Evolutionary conservation across 23 red algal species (phyloP).

Genomic region (Gracilaria domingensis): DNA sequence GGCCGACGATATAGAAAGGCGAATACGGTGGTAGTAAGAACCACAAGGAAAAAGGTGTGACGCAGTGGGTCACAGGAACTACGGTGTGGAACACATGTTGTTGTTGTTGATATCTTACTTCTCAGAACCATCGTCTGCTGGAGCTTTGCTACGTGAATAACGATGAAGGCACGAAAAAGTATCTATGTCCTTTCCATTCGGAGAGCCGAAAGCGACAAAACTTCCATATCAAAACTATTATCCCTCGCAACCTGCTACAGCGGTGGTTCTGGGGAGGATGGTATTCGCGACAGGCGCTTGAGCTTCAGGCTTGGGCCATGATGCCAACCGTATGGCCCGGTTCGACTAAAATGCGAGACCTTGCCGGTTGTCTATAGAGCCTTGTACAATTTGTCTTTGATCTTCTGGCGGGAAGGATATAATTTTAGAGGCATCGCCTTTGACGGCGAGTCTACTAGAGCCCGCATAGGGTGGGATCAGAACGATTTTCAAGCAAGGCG

Average conservation of each 20-base stretch:
- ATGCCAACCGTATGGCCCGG: too few relatives aligned
- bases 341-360: too few relatives aligned
- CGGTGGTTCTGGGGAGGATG: too few relatives aligned
- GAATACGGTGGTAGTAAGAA: not conserved
- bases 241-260: not conserved
- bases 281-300: not conserved
- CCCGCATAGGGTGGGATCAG: too few relatives aligned
- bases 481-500: too few relatives aligned
- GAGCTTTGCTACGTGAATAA: not conserved
- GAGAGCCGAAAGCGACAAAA: not conserved
- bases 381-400: too few relatives aligned
- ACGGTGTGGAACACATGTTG: not conserved
- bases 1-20: constrained; percentile 9
- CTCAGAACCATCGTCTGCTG: not conserved
- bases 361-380: too few relatives aligned
- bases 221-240: not conserved
- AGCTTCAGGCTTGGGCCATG: not conserved
- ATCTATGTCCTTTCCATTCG: not conserved
- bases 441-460: too few relatives aligned
- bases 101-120: not conserved
- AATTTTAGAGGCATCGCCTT: too few relatives aligned
- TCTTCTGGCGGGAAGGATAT: too few relatives aligned
- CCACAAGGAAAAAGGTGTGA: constrained; percentile 22
- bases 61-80: constrained; percentile 26
- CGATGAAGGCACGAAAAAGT: not conserved